Base-by-base conservation (phyloP, 2,329 filamentous ascomycete genomes). In the Botrytis galanthina region DNA sequence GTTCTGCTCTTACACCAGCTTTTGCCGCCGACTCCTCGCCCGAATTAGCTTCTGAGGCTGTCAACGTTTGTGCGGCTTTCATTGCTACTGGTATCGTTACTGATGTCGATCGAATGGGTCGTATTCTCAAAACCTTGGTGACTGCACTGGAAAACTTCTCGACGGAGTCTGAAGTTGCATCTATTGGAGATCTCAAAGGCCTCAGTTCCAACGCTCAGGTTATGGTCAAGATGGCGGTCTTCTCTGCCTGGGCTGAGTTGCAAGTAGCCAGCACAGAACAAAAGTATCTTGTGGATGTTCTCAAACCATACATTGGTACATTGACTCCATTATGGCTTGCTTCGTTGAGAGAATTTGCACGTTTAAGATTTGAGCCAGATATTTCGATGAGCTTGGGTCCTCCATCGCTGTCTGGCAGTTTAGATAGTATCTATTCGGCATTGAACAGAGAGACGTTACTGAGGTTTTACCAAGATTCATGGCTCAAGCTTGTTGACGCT, bases 161-260 rank as follows among this genome's bases (percentile, higher is more conserved):
- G 3, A 90, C 88, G 63, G 93, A 97, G 75, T 86, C 89, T 1
- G 93, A 97, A 78, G 92, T 91, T 61, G 93, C 93, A 0, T 90
- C 93, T 35, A 98, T 99, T 80, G 96, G 96, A 26, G 97, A 99
- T 77, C 86, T 99, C 9, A 94, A 93, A 82, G 94, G 93, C 0
- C 88, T 99, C 29, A 98, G 95, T 80, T 94, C 95, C 2, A 99
- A 99, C 81, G 95, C 96, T 0, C 93, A 97, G 80, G 94, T 98
- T 67, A 99, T 99, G 96, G 94, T 99, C 72, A 97, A 97, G 82
- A 96, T 98, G 89, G 92, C 96, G 0, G 92, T 99, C 2, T 97
- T 97, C 82, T 96, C 95, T 1, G 96, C 95, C 1, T 99, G 96
- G 96, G 97, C 96, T 6, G 94, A 98, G 81, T 87, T 99, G 46